phyloP scores from a whole-genome alignment of 768 basidiomycete genomes.

The Amanita phalloides region DNA sequence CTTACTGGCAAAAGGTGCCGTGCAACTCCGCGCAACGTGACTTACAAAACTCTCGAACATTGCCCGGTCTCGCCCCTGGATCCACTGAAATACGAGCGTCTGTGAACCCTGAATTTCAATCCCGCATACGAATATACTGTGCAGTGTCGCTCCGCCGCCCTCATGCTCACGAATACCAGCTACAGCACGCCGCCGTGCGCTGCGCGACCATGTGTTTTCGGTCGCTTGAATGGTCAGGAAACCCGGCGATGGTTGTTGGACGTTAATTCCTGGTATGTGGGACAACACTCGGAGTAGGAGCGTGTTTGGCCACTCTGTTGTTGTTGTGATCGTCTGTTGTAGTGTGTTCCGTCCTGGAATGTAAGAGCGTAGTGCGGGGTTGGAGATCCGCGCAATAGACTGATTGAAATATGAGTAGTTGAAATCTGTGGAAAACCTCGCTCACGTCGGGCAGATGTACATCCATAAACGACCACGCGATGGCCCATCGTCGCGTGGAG shows the following conservation, averaged over 20 bases:
- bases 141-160: not conserved
- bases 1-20: too few relatives aligned
- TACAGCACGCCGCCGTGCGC: not conserved
- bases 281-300: slow-evolving; percentile 3
- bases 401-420: slow-evolving; percentile 7
- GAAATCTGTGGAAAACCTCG: not conserved
- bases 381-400: slow-evolving; percentile 23
- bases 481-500: slow-evolving; percentile 83
- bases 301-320: not conserved
- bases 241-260: not conserved
- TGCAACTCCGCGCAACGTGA: not conserved
- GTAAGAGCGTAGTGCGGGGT: slow-evolving; percentile 34
- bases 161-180: not conserved
- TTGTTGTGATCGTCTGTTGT: slow-evolving; percentile 22
- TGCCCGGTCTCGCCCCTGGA: slow-evolving; percentile 42
- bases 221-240: slow-evolving; percentile 4
- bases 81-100: slow-evolving; percentile 47
- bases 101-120: slow-evolving; percentile 11
- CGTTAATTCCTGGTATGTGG: not conserved
- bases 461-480: slow-evolving; percentile 75
- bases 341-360: slow-evolving; percentile 53
- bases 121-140: not conserved
- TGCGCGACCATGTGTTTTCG: slow-evolving; percentile 9
- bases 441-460: slow-evolving; percentile 67
- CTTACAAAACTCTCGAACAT: slow-evolving; percentile 51